These are phyloP conservation scores for Pyracantha coccinea DNA, from an alignment of 331 rosid genomes.

Conservation along the genomic window DNA sequence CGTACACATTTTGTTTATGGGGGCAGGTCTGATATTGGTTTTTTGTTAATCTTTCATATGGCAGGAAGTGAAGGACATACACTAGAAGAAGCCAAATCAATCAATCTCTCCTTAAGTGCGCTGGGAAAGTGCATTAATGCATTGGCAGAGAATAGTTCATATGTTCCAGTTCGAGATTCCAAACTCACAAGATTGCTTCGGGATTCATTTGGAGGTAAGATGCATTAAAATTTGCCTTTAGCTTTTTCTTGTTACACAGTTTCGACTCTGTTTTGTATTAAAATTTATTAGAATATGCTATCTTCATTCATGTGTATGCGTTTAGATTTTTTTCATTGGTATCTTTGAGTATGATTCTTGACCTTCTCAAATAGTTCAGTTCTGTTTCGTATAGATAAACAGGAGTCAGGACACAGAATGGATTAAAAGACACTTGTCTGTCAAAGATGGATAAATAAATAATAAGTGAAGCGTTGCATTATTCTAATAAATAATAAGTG, in stretches of 20 bases:
- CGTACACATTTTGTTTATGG: neutral
- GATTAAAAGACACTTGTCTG: neutral
- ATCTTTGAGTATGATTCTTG: neutral
- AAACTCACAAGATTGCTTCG: constrained; percentile 96
- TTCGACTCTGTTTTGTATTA: no score
- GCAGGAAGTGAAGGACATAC: constrained; percentile 99
- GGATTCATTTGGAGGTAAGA: constrained; percentile 95
- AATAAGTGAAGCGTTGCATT: neutral
- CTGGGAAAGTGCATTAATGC: constrained; percentile 95
- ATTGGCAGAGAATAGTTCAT: constrained; percentile 88
- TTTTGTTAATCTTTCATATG: constrained; percentile 22
- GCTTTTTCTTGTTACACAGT: neutral
- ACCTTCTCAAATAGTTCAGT: neutral
- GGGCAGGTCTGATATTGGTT: neutral
- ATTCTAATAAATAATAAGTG: neutral
- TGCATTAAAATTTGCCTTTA: neutral
- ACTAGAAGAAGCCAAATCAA: constrained; percentile 96
- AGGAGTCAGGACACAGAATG: neutral
- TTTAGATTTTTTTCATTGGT: neutral
- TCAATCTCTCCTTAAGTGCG: constrained; percentile 93
- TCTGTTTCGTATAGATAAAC: neutral
- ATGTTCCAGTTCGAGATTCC: constrained; percentile 97
- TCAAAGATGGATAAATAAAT: neutral
- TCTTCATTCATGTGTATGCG: neutral
- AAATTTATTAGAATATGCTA: neutral